Evolutionary conservation across 805 yeast genomes (phyloP), one percentile per base, ranked within the genome.

Genomic region (Myxozyma melibiosi): DNA sequence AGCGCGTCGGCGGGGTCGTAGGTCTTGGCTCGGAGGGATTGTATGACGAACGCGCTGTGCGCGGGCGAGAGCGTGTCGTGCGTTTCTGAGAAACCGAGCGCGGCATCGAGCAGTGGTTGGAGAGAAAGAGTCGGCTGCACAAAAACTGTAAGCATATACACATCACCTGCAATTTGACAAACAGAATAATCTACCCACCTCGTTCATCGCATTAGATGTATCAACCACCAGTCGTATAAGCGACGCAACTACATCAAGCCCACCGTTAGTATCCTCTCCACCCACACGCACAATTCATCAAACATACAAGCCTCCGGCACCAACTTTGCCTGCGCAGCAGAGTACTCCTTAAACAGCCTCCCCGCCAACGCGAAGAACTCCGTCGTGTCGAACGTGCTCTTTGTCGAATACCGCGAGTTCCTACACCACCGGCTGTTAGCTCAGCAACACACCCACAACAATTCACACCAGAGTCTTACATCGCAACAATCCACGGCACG

Each of bases 41-140:
- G 55, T 11, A 25, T 30, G 18, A 60, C 44, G 33, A 49, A 60
- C 13, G 35, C 46, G 11, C 55, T 25, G 25, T 60, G 64, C 6
- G 62, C 64, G 11, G 63, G 63, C 4, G 63, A 55, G 9, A 58
- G 56, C 6, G 41, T 44, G 27, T 42, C 42, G 30, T 51, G 54
- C 2, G 28, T 1, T 18, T 45, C 38, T 8, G 63, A 58, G 30
- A 57, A 55, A 3, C 43, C 49, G 8, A 53, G 34, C 13, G 64
- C 55, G 4, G 58, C 62, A 13, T 38, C 28, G 4, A 48, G 35
- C 8, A 60, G 46, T 13, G 57, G 54, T 27, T 34, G 37, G 25
- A 55, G 48, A 6, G 50, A 43, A 16, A 49, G 41, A 11, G 22
- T 35, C 28, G 58, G 53, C 58, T 55, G 13, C 11, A n/a, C 14